phyloP scores from a whole-genome alignment of 768 basidiomycete genomes.

The Cyclocybe aegerita region DNA sequence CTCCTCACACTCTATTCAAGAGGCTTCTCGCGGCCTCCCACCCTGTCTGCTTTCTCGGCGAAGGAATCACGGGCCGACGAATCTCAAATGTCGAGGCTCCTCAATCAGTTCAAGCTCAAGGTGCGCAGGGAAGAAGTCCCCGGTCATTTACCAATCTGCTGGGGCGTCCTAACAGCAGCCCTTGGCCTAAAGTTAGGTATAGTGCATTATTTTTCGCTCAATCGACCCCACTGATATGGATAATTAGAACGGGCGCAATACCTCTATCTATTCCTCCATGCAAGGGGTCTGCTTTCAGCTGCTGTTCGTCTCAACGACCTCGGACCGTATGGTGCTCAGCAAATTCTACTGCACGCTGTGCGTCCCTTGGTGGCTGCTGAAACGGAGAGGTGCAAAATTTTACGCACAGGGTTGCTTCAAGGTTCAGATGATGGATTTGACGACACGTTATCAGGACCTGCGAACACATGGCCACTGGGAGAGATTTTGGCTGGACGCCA shows the following conservation, averaged over 20 bases:
- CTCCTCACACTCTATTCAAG: conserved; percentile 86
- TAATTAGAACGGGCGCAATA: conserved; percentile 74
- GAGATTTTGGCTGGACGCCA: conserved; percentile 90
- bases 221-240: background rate
- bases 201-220: conserved; percentile 7
- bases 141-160: conserved; percentile 90
- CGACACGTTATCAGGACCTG: conserved; percentile 55
- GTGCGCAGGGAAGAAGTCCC: conserved; percentile 62
- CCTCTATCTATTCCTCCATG: conserved; percentile 92
- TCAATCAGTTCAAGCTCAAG: conserved; percentile 68
- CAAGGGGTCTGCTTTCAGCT: conserved; percentile 85
- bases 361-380: conserved; percentile 65
- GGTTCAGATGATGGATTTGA: conserved; percentile 31
- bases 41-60: conserved; percentile 22
- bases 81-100: conserved; percentile 34
- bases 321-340: conserved; percentile 92
- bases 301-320: conserved; percentile 89
- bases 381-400: conserved; percentile 38
- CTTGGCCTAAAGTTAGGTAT: conserved; percentile 73
- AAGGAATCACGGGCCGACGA: conserved; percentile 22
- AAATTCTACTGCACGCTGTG: conserved; percentile 74
- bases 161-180: conserved; percentile 81
- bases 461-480: conserved; percentile 94
- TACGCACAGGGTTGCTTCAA: conserved; percentile 48
- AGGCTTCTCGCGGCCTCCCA: conserved; percentile 66